These are phyloP conservation scores for Skeletonema potamos DNA, from an alignment of 108 stramenopile genomes.

Conservation along the genomic window DNA sequence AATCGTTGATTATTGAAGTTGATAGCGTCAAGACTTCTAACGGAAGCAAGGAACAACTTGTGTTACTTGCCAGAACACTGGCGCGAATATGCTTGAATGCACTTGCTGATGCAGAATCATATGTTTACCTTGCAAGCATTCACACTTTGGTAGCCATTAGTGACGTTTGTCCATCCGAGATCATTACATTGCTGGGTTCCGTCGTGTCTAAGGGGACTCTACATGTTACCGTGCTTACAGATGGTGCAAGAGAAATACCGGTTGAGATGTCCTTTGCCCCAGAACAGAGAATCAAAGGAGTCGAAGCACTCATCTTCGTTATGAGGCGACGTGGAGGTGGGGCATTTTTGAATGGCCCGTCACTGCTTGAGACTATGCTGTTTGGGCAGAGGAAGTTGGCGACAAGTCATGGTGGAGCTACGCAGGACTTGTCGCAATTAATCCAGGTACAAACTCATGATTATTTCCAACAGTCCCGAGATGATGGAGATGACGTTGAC, in stretches of 20 bases:
- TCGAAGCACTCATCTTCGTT: constrained; percentile 74
- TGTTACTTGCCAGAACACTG: constrained; percentile 29
- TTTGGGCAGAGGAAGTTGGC: constrained; percentile 33
- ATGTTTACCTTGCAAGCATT: constrained; percentile 85
- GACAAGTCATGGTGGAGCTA: not conserved
- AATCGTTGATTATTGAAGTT: constrained; percentile 17
- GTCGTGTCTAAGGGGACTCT: constrained; percentile 40
- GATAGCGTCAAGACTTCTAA: not conserved
- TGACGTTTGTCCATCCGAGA: constrained; percentile 52
- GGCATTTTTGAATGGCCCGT: constrained; percentile 47
- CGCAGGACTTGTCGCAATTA: not conserved
- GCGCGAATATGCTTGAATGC: constrained; percentile 52
- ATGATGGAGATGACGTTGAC: constrained; percentile 30
- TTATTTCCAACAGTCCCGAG: constrained; percentile 10
- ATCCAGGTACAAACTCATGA: constrained; percentile 60
- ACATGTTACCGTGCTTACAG: constrained; percentile 6
- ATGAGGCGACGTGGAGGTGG: constrained; percentile 68
- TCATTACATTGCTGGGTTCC: constrained; percentile 55
- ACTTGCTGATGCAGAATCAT: constrained; percentile 80
- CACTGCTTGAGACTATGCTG: constrained; percentile 55
- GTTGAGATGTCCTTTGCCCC: constrained; percentile 22
- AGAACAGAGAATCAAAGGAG: constrained; percentile 76
- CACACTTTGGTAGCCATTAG: constrained; percentile 76
- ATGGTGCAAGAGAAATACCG: not conserved
- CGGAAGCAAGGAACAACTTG: constrained; percentile 7